Evolutionary conservation across 1,284 basidiomycete species (phyloP).

Genomic region (Apiotrichum gamsii): DNA sequence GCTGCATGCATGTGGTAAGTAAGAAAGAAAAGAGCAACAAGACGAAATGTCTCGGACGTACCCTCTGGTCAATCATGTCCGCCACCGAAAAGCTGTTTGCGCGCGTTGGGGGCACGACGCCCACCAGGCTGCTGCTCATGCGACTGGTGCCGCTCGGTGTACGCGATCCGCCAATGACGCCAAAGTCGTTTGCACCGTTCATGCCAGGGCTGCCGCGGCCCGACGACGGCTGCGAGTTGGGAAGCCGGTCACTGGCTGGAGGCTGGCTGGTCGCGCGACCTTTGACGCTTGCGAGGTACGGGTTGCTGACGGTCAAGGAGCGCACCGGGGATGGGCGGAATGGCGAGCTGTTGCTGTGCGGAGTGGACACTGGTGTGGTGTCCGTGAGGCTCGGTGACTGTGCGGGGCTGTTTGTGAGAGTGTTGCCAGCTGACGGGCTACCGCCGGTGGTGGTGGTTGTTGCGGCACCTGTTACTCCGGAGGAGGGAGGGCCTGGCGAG

Average conservation of each 20-base stretch:
- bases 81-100: slow-evolving; percentile 41
- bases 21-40: neutral
- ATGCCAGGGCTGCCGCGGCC: slow-evolving; percentile 30
- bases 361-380: neutral
- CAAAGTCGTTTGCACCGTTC: slow-evolving; percentile 24
- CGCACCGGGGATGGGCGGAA: slow-evolving; percentile 18
- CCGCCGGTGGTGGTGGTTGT: neutral
- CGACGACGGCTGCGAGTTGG: slow-evolving; percentile 28
- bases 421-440: neutral
- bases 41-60: slow-evolving; percentile 2
- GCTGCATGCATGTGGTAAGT: slow-evolving; percentile 15
- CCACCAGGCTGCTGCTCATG: slow-evolving; percentile 1
- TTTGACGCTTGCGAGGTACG: slow-evolving; percentile 23
- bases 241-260: slow-evolving; percentile 30
- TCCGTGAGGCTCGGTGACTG: neutral
- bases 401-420: neutral
- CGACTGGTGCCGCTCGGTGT: slow-evolving; percentile 22
- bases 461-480: neutral
- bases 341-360: neutral
- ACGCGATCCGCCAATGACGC: slow-evolving; percentile 42
- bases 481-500: too few species aligned
- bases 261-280: slow-evolving; percentile 39
- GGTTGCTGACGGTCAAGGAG: slow-evolving; percentile 17
- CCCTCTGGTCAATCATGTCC: slow-evolving; percentile 10
- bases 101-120: slow-evolving; percentile 22